A percentile compares a stretch with the other conserved stretches of the same genome.
These are phyloP conservation scores for Pontederia paniculata DNA, from an alignment of 176 grass and related monocot species.

Conservation along the genomic window DNA sequence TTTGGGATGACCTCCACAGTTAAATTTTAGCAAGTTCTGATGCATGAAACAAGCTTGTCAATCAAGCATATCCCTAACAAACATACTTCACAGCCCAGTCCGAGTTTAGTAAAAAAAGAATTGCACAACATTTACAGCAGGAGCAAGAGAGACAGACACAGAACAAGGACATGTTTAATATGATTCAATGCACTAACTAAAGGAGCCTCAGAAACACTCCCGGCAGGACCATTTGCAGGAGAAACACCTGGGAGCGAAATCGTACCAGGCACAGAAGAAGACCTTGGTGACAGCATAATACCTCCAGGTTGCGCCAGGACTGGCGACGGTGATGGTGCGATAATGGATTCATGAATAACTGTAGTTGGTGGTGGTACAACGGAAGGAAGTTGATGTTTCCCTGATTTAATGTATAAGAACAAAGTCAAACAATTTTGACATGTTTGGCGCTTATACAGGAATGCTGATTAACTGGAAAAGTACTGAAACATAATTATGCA, in stretches of 20 bases:
- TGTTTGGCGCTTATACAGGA: too few species aligned
- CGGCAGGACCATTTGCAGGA: background rate
- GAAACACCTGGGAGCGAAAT: conserved; percentile 5
- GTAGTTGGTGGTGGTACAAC: conserved; percentile 1
- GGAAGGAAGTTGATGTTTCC: conserved; percentile 17
- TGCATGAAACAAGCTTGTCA: too few species aligned
- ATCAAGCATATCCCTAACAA: too few species aligned
- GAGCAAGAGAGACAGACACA: background rate
- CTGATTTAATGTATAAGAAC: background rate
- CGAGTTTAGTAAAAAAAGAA: too few species aligned
- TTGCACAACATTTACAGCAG: background rate
- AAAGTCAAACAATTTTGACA: background rate
- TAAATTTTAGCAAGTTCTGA: too few species aligned
- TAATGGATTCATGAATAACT: conserved; percentile 8
- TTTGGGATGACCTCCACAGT: too few species aligned
- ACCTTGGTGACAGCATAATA: background rate
- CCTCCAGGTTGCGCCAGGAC: conserved; percentile 3
- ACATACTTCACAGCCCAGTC: too few species aligned
- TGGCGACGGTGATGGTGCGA: conserved; percentile 4
- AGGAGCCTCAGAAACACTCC: background rate
- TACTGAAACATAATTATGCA: background rate
- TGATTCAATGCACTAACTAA: background rate
- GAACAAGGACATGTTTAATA: background rate
- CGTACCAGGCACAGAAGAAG: conserved; percentile 7
- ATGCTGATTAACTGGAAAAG: background rate